A percentile compares a stretch with the other conserved stretches of the same genome.
These are phyloP conservation scores for Fusarium gaditjirri DNA, from an alignment of 2,329 filamentous ascomycete species.

Conservation along the genomic window DNA sequence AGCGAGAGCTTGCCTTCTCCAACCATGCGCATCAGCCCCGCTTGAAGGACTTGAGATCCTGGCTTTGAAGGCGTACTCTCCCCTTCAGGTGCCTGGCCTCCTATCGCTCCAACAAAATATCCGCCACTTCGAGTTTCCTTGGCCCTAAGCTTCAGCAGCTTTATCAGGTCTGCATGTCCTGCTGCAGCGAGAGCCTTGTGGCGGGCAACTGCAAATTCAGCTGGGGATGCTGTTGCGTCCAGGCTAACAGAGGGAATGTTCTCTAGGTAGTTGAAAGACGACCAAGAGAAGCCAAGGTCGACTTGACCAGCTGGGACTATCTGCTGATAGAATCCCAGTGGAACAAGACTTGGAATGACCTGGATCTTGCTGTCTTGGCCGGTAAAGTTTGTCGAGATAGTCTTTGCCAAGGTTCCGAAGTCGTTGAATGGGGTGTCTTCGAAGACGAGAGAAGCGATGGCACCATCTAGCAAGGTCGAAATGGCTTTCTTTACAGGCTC, in stretches of 20 bases:
- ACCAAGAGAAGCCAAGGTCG: constrained; percentile 8
- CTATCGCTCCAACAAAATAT: neutral
- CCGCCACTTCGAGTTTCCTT: neutral
- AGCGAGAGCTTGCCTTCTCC: neutral
- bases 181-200: constrained; percentile 4
- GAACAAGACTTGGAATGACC: neutral
- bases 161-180: neutral
- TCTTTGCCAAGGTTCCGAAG: constrained; percentile 15
- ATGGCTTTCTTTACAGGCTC: neutral
- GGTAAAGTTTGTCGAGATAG: neutral
- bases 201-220: constrained; percentile 7
- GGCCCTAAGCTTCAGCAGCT: neutral
- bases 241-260: neutral
- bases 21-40: constrained; percentile 2
- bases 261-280: constrained; percentile 12
- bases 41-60: neutral
- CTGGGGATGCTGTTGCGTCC: constrained; percentile 3
- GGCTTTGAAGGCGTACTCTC: neutral
- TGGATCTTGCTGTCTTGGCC: neutral
- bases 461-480: accelerated
- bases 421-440: constrained; percentile 14
- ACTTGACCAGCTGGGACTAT: neutral
- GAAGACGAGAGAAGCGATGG: neutral
- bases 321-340: constrained; percentile 9
- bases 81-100: neutral